Evolutionary conservation across 2,329 filamentous ascomycete species (phyloP).

Genomic region (Trichoderma polysporum): DNA sequence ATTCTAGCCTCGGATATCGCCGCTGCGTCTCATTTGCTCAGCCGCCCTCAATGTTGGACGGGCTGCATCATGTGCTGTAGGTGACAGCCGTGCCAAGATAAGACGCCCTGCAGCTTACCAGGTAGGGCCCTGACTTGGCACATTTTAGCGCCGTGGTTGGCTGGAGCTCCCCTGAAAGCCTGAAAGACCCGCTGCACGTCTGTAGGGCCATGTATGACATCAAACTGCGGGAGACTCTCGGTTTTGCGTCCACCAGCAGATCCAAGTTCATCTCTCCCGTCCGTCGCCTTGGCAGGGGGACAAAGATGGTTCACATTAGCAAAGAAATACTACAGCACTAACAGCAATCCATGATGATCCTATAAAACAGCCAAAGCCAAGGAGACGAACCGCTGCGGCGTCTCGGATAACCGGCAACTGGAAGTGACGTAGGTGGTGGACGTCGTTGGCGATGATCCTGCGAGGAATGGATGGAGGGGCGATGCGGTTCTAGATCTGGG

Average conservation of each 20-base stretch:
- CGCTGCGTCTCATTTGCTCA: neutral
- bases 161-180: too few relatives aligned
- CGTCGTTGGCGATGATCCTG: neutral
- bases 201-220: neutral
- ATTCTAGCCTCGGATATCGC: slow-evolving; percentile 2
- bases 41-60: neutral
- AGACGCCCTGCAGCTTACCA: neutral
- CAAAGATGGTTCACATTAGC: neutral
- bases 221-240: neutral
- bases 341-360: neutral
- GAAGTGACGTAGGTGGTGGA: slow-evolving; percentile 16
- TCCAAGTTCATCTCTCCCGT: neutral
- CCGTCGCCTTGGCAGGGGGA: neutral
- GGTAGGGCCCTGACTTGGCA: neutral
- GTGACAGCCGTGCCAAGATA: neutral
- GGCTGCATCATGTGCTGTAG: neutral
- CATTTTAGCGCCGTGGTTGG: neutral
- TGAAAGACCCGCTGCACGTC: too few relatives aligned
- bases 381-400: neutral
- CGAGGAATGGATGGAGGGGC: neutral
- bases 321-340: neutral
- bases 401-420: slow-evolving; percentile 18
- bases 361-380: neutral
- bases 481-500: slow-evolving; percentile 11
- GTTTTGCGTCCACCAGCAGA: neutral